Percentiles rank a stretch among this genome's conserved stretches.
These are phyloP conservation scores for Trichoderma sp. DNA, from an alignment of 2,329 filamentous ascomycete species.

Conservation along the genomic window DNA sequence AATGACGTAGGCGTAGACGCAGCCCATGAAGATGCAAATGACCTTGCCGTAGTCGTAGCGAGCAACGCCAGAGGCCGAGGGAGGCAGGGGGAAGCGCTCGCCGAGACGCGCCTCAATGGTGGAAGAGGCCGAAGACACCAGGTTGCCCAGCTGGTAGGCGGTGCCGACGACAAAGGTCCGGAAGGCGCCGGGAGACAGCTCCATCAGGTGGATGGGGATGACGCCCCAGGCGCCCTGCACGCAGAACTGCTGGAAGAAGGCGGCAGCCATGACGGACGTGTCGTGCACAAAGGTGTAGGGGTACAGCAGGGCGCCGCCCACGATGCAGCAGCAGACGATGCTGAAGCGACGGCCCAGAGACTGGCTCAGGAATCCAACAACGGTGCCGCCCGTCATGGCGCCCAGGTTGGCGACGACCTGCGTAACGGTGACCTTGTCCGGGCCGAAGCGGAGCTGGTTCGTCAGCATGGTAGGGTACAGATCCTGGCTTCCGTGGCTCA, in stretches of 20 bases:
- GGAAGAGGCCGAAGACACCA: constrained; percentile 67
- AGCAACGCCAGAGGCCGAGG: constrained; percentile 50
- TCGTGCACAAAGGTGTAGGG: constrained; percentile 73
- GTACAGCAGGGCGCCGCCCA: constrained; percentile 77
- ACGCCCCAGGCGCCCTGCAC: constrained; percentile 78
- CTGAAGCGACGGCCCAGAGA: constrained; percentile 69
- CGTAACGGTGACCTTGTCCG: constrained; percentile 65
- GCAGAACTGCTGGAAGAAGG: constrained; percentile 82
- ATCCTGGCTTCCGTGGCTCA: constrained; percentile 75
- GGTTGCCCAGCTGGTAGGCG: constrained; percentile 76
- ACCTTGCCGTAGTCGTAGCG: constrained; percentile 79
- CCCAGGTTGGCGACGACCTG: constrained; percentile 74
- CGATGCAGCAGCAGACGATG: constrained; percentile 64
- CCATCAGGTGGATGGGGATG: constrained; percentile 78
- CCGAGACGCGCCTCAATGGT: constrained; percentile 78
- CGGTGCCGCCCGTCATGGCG: constrained; percentile 67
- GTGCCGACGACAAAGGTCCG: constrained; percentile 75
- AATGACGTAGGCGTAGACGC: constrained; percentile 69
- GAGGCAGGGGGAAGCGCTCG: constrained; percentile 70
- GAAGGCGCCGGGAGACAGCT: constrained; percentile 71
- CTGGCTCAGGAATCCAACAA: constrained; percentile 68
- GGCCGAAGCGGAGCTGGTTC: constrained; percentile 56
- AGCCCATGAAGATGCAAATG: constrained; percentile 89
- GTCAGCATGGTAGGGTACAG: constrained; percentile 63
- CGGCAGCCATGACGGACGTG: constrained; percentile 70